Conservation (phyloP, 352 stramenopile species). For the Hyphochytrium catenoides region DNA sequence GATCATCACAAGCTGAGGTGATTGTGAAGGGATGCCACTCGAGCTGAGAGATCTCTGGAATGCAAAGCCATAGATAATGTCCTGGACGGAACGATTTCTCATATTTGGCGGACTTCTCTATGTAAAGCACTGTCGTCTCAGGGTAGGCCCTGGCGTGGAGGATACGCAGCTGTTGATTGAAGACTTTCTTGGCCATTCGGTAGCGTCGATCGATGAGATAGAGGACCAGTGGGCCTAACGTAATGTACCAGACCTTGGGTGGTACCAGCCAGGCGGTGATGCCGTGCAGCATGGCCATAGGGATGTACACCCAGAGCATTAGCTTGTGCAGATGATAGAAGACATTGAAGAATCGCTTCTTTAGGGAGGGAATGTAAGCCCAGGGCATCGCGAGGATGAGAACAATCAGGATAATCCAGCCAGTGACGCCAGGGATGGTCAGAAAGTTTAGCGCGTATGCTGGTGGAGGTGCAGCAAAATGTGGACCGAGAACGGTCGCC, state of each 20-base stretch:
- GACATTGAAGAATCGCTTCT: conserved; percentile 25
- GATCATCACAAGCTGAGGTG: conserved; percentile 43
- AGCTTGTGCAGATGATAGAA: conserved; percentile 40
- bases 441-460: conserved; percentile 16
- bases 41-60: conserved; percentile 34
- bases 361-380: conserved; percentile 17
- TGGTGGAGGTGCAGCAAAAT: too few species aligned
- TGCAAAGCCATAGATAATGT: conserved; percentile 50
- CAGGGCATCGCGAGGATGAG: conserved; percentile 19
- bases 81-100: conserved; percentile 12
- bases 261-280: conserved; percentile 12
- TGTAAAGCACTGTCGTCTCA: conserved; percentile 11
- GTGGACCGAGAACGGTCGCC: too few species aligned
- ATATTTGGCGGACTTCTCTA: conserved; percentile 14
- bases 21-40: conserved; percentile 73
- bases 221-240: conserved; percentile 10
- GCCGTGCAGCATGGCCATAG: conserved; percentile 28
- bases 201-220: conserved; percentile 13
- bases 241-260: conserved; percentile 15
- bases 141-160: conserved; percentile 5
- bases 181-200: conserved; percentile 11
- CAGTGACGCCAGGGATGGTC: conserved; percentile 33
- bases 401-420: conserved; percentile 26
- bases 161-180: conserved; percentile 8
- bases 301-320: conserved; percentile 23